Conservation (phyloP, 192 early-diverging fungal genomes). For the Dimargaris cristalligena region DNA sequence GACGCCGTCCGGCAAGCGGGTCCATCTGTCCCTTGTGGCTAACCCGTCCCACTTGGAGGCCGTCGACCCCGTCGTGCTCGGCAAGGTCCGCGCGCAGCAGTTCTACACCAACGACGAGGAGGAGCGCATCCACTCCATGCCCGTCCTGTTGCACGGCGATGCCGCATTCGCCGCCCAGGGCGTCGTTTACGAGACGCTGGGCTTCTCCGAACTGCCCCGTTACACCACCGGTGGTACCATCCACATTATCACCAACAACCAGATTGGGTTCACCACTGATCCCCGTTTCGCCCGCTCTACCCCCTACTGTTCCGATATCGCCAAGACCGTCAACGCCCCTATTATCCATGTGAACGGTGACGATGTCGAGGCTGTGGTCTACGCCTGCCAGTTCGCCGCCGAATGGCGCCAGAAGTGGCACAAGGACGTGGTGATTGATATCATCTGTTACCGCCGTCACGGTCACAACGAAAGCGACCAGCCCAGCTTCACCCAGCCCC, state of each 20-base stretch:
- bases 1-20: constrained; percentile 91
- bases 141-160: constrained; percentile 93
- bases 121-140: constrained; percentile 66
- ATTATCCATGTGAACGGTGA: constrained; percentile 98
- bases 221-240: constrained; percentile 95
- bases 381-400: constrained; percentile 81
- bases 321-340: constrained; percentile 91
- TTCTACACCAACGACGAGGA: constrained; percentile 81
- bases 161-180: constrained; percentile 97
- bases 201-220: constrained; percentile 82
- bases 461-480: constrained; percentile 99
- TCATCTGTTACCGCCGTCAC: constrained; percentile 93
- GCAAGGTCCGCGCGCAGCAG: constrained; percentile 92
- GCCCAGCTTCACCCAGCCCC: constrained; percentile 94
- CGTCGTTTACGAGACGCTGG: constrained; percentile 93
- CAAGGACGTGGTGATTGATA: constrained; percentile 90
- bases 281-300: constrained; percentile 88
- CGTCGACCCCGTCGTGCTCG: constrained; percentile 93
- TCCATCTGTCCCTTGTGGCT: constrained; percentile 90
- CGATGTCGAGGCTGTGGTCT: constrained; percentile 93
- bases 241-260: constrained; percentile 98
- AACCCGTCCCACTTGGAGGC: constrained; percentile 99
- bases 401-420: constrained; percentile 94
- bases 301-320: constrained; percentile 93
- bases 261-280: constrained; percentile 98